Percentiles rank a stretch among this genome's conserved stretches.
phyloP scores from a whole-genome alignment of 2,329 filamentous ascomycete genomes.

The Talaromyces sp. region DNA sequence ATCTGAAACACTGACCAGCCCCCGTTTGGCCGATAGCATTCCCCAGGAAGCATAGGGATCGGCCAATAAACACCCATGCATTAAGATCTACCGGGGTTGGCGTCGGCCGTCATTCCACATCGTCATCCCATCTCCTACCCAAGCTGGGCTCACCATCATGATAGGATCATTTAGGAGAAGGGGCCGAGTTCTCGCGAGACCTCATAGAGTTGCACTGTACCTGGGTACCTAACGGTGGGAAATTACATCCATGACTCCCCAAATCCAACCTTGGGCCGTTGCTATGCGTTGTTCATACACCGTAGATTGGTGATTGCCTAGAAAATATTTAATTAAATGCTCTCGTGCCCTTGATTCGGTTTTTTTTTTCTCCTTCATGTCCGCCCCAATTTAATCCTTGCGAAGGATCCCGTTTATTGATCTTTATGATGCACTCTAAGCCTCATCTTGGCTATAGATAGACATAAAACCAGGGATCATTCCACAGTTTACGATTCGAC shows the following conservation, averaged over 20 bases:
- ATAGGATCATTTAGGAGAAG: constrained; percentile 16
- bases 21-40: constrained; percentile 28
- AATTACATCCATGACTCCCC: constrained; percentile 4
- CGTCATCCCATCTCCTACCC: constrained; percentile 25
- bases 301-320: not conserved
- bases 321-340: constrained; percentile 4
- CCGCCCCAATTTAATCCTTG: not conserved
- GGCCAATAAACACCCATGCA: constrained; percentile 21
- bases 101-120: constrained; percentile 25
- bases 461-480: not conserved
- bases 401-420: not conserved
- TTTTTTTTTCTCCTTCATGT: not conserved
- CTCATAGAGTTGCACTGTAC: constrained; percentile 7
- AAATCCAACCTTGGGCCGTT: constrained; percentile 12
- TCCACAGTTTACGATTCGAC: no score
- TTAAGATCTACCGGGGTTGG: constrained; percentile 15
- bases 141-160: constrained; percentile 12
- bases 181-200: not conserved
- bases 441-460: constrained; percentile 18
- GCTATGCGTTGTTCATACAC: constrained; percentile 15
- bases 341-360: not conserved
- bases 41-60: constrained; percentile 27
- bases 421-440: constrained; percentile 15
- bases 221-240: constrained; percentile 10
- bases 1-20: constrained; percentile 29